Evolutionary conservation across 768 basidiomycete species (phyloP), one percentile per base, ranked within the genome.

Genomic region (Termitomyces sp.): DNA sequence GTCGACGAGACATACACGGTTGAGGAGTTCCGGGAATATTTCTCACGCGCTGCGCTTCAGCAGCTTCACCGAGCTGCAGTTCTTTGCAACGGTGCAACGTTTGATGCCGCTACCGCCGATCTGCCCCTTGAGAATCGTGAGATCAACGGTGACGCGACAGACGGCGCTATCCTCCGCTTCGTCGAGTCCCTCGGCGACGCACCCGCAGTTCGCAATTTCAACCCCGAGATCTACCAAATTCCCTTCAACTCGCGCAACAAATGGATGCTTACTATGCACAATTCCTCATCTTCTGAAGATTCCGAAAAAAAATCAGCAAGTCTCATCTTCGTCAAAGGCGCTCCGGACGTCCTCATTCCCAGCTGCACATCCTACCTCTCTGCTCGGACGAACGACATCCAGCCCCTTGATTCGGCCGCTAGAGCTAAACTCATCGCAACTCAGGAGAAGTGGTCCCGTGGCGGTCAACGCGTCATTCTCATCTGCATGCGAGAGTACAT

Each of bases 11-110:
- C 72, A 66, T 68, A 68, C 51, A 61, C 65, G 46, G 64, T 68
- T 22, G 62, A 62, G n/a, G 55, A 69, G 22, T 67, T 67, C 53
- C 64, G 48, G 14, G 40, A 58, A 0, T 32, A 42, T 50, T 22
- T 42, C 61, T 2, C 51, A 16, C 26, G 10, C 22, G 27, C 59
- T 5, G 50, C 62, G 1, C 16, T 55, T 46, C 68, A 67, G 48
- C 55, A 74, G 2, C 60, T 68, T 18, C 69, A 74, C 55, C 61
- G 77, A 5, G 72, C 72, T 1, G 69, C 79, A 1, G 68, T 83
- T 22, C 72, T 87, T 9, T 87, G 84, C 68, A 86, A 86, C 55
- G 80, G 78, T 2, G 84, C 84, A 0, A 72, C 73, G 37, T 85
- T 85, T 45, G 79, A 80, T 40, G 66, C 68, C 4, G 22, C 56